Evolutionary conservation across 768 basidiomycete species (phyloP), one percentile per base, ranked within the genome.

Genomic region (Russula griseocarnosa): DNA sequence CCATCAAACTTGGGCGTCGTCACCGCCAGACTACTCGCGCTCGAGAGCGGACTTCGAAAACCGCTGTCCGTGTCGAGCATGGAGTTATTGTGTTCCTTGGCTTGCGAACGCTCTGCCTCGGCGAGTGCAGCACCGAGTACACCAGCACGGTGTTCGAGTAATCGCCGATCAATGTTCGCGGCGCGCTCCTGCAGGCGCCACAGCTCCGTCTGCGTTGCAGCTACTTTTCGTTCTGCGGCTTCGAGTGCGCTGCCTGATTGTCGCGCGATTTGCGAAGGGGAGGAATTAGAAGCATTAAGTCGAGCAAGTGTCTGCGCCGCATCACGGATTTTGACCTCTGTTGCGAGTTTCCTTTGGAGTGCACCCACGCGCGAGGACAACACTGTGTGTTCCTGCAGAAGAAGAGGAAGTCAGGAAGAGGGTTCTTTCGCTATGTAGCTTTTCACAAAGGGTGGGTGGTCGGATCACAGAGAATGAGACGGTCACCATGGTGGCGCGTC

Each of bases 261-360:
- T 69, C 87, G 85, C 47, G 85, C 83, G 22, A 81, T 74, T 62
- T 77, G 81, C 71, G 81, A 85, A 71, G 85, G 55, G n/a, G 66
- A 56, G 0, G 63, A 26, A 30, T 22, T 13, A 28, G 79, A 8
- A 81, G 73, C 75, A 71, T 89, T 87, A 58, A 90, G 79, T 74
- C 81, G 85, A 58, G 86, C 81, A 5, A 94, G 81, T 18, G 87
- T 91, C 8, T 85, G 69, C 3, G 91, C 89, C 1, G 92, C 92
- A 67, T 94, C 92, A 26, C 93, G 90, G 36, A 95, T 92, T 72
- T 90, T 93, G 52, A 85, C 88, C 72, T 95, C 93, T 38, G 91
- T 81, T 3, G 82, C 78, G 59, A 95, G 81, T 71, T 90, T 94
- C 73, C 84, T 90, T 56, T 80, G 78, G 74, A 86, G 79, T 26